These are phyloP conservation scores for Backusella psychrophila DNA, from an alignment of 192 early-diverging fungal genomes.

Conservation along the genomic window DNA sequence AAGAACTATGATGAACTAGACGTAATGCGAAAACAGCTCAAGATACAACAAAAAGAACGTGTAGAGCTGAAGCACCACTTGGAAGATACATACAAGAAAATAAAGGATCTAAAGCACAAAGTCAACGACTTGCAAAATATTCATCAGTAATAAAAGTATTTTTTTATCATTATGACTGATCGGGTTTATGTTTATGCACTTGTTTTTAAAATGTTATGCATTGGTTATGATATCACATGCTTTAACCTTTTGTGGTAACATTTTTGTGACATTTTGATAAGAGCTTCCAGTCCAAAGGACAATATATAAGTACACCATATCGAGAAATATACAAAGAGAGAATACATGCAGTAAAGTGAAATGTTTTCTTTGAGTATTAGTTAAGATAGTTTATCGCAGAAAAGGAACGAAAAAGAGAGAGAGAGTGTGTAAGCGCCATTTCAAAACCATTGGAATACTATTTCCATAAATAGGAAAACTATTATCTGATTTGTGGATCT, in stretches of 20 bases:
- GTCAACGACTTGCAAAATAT: neutral
- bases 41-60: neutral
- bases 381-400: neutral
- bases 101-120: neutral
- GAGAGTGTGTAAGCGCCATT: neutral
- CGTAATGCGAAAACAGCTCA: neutral
- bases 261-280: neutral
- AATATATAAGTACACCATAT: neutral
- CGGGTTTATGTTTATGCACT: neutral
- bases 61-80: neutral
- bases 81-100: slow-evolving; percentile 1
- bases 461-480: neutral
- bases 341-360: too few relatives aligned
- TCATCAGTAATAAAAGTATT: neutral
- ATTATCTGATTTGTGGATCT: slow-evolving; percentile 6
- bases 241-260: neutral
- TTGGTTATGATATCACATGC: neutral
- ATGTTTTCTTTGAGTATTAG: neutral
- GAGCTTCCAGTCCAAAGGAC: neutral
- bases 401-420: neutral
- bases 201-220: neutral
- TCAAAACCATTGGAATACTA: neutral
- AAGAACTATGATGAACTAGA: neutral
- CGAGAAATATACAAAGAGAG: too few relatives aligned
- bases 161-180: neutral